Percentiles rank a stretch among this genome's conserved stretches.
phyloP scores from a whole-genome alignment of 345 rosid species.

The Rhodamnia rubescens region DNA sequence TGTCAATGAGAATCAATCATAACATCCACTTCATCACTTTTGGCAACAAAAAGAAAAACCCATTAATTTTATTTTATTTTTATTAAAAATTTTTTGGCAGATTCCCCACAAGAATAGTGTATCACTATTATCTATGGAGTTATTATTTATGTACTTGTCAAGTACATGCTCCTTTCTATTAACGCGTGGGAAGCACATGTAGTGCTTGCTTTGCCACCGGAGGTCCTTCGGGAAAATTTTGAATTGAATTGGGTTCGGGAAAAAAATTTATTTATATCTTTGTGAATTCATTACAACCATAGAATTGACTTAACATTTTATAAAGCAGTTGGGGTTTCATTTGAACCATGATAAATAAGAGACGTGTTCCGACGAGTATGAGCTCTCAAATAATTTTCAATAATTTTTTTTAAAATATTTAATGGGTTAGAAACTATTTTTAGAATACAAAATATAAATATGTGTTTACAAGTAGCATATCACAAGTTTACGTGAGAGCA shows the following conservation, averaged over 20 bases:
- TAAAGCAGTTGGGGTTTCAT: background rate
- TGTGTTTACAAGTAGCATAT: too few relatives aligned
- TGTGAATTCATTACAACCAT: background rate
- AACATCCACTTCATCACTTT: background rate
- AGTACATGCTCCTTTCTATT: background rate
- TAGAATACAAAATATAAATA: too few relatives aligned
- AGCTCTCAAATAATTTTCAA: background rate
- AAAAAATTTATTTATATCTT: background rate
- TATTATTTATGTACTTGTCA: background rate
- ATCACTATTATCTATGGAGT: background rate
- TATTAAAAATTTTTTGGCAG: background rate
- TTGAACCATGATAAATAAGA: background rate
- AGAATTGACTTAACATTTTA: background rate
- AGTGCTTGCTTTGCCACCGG: background rate
- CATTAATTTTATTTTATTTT: background rate
- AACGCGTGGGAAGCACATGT: background rate
- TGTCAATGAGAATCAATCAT: background rate
- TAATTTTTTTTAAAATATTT: background rate
- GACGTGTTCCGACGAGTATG: background rate
- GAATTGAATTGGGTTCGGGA: too few relatives aligned
- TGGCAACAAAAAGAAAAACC: background rate
- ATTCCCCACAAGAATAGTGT: background rate
- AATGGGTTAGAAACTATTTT: background rate
- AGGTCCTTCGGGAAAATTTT: background rate
- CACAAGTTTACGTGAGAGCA: too few relatives aligned